Percentiles rank a stretch among this genome's conserved stretches.
phyloP scores from a whole-genome alignment of 352 stramenopile genomes.

The Phytophthora idaei region DNA sequence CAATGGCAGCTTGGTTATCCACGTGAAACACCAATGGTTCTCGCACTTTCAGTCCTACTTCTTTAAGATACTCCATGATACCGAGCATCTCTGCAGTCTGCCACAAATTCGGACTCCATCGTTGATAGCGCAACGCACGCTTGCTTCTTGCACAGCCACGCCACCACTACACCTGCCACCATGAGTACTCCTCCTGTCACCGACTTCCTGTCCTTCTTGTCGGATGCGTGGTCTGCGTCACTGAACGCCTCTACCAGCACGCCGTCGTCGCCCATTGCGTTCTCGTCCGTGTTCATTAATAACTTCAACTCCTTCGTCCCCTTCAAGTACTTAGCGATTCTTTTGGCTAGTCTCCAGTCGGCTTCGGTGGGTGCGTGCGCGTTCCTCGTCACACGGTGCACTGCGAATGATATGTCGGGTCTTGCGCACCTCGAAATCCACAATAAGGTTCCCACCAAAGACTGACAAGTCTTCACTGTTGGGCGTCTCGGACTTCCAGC shows the following conservation, averaged over 20 bases:
- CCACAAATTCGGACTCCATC: neutral
- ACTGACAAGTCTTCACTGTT: conserved; percentile 38
- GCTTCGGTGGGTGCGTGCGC: conserved; percentile 15
- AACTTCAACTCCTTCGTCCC: conserved; percentile 22
- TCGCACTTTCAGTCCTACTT: too few species aligned
- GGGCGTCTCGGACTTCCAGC: neutral
- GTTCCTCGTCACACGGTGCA: conserved; percentile 14
- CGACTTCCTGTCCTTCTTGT: neutral
- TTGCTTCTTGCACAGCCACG: neutral
- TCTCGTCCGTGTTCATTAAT: neutral
- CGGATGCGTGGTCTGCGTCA: neutral
- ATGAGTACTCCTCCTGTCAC: neutral
- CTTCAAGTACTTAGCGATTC: conserved; percentile 24
- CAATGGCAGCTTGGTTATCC: neutral
- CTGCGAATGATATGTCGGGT: conserved; percentile 35
- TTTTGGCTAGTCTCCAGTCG: conserved; percentile 21
- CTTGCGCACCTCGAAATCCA: conserved; percentile 39
- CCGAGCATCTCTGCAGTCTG: neutral
- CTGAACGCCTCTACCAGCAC: neutral
- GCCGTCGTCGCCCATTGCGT: neutral
- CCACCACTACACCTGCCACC: neutral
- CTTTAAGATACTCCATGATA: too few species aligned
- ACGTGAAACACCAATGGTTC: neutral
- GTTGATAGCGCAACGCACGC: neutral
- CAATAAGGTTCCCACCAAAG: conserved; percentile 30